Evolutionary conservation across 192 early-diverging fungal genomes (phyloP).

Genomic region (Spinellus fusiger): DNA sequence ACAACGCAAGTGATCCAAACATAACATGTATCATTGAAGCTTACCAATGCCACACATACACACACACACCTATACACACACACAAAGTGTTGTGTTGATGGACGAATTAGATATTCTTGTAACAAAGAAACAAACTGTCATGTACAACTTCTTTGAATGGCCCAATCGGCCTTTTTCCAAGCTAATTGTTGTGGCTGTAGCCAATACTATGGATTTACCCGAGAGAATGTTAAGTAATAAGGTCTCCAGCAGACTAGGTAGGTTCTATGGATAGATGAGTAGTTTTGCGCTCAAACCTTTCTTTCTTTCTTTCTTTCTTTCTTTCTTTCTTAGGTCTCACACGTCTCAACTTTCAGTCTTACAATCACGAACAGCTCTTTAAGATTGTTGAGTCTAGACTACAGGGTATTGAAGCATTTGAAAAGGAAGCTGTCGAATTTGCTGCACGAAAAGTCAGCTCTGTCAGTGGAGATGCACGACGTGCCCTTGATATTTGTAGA

Average conservation of each 20-base stretch:
- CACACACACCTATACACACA: too few relatives aligned
- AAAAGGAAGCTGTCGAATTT: slow-evolving; percentile 83
- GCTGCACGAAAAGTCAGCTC: slow-evolving; percentile 94
- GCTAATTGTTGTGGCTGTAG: slow-evolving; percentile 90
- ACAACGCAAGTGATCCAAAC: slow-evolving; percentile 31
- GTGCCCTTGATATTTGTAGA: slow-evolving; percentile 92
- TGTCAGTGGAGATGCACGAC: slow-evolving; percentile 92
- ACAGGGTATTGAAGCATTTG: slow-evolving; percentile 62
- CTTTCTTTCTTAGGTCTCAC: slow-evolving; percentile 52
- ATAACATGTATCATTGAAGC: slow-evolving; percentile 5
- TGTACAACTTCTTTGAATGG: slow-evolving; percentile 99
- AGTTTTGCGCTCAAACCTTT: background rate
- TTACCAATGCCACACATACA: too few relatives aligned
- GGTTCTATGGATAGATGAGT: background rate
- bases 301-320: background rate
- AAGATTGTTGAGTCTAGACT: slow-evolving; percentile 82
- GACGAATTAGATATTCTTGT: slow-evolving; percentile 96
- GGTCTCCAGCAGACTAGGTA: slow-evolving; percentile 85
- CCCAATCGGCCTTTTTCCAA: slow-evolving; percentile 76
- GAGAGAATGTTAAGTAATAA: slow-evolving; percentile 87
- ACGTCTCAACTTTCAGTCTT: slow-evolving; percentile 90
- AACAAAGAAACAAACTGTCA: slow-evolving; percentile 84
- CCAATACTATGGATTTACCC: slow-evolving; percentile 98
- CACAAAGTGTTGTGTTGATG: slow-evolving; percentile 80
- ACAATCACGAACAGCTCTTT: slow-evolving; percentile 78